A percentile compares a stretch with the other conserved stretches of the same genome.
phyloP scores from a whole-genome alignment of 2,329 filamentous ascomycete species.

The Venturia effusa region DNA sequence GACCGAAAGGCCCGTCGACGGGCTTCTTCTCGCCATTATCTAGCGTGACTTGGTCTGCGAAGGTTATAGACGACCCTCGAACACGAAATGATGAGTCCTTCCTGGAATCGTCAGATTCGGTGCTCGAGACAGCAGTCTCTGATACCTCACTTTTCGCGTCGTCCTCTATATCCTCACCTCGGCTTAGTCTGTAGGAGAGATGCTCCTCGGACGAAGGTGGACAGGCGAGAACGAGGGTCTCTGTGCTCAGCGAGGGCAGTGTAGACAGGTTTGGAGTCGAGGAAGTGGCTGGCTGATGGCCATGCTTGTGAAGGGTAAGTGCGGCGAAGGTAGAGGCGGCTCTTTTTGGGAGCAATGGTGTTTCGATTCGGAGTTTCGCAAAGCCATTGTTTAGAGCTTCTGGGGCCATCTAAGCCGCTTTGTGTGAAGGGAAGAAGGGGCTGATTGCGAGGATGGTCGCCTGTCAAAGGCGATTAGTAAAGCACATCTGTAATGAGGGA shows the following conservation, averaged over 20 bases:
- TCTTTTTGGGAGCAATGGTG: background rate
- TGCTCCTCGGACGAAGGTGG: constrained; percentile 4
- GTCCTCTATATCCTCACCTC: constrained; percentile 7
- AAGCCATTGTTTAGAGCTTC: constrained; percentile 1
- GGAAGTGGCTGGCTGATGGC: background rate
- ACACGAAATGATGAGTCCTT: background rate
- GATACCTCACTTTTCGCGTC: constrained; percentile 2
- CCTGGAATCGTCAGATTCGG: constrained; percentile 4
- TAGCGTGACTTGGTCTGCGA: constrained; percentile 28
- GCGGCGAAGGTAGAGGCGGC: constrained; percentile 8
- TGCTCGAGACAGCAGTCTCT: constrained; percentile 1
- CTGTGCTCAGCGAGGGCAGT: background rate
- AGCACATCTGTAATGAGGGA: background rate
- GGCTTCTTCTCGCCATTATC: constrained; percentile 28
- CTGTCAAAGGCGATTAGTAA: background rate
- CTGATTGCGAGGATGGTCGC: background rate
- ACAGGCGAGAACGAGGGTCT: background rate
- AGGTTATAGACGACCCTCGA: constrained; percentile 30
- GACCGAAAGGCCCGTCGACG: constrained; percentile 22
- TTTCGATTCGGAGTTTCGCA: constrained; percentile 1
- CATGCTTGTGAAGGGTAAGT: constrained; percentile 5
- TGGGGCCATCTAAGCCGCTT: constrained; percentile 1
- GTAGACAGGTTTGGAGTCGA: background rate
- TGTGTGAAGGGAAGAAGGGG: background rate
- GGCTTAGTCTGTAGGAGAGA: constrained; percentile 5